Evolutionary conservation across 805 yeast species (phyloP).

Genomic region (Suhomyces sp.): DNA sequence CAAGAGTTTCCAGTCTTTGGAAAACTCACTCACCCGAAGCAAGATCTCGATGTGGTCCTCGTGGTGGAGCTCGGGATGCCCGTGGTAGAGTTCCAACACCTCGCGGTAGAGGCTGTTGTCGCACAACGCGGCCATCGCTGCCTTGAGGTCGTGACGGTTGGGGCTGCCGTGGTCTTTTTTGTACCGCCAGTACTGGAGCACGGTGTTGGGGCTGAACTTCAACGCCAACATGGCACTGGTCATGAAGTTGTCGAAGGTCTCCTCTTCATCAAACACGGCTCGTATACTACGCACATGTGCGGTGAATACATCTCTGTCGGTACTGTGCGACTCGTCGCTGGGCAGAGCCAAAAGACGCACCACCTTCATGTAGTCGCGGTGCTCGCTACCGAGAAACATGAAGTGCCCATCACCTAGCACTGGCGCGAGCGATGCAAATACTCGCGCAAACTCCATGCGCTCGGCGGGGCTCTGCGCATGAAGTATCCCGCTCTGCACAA

Average conservation of each 20-base stretch:
- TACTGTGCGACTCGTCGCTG: background rate
- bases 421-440: constrained; percentile 16
- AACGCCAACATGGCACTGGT: constrained; percentile 15
- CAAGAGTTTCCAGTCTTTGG: constrained; percentile 51
- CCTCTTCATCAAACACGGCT: background rate
- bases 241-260: constrained; percentile 13
- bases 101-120: constrained; percentile 17
- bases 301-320: background rate
- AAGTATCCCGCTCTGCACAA: constrained; percentile 17
- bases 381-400: constrained; percentile 13
- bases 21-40: constrained; percentile 43
- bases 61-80: constrained; percentile 39
- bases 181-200: constrained; percentile 20
- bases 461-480: constrained; percentile 11
- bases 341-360: constrained; percentile 16
- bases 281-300: background rate
- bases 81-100: constrained; percentile 30
- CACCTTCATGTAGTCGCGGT: constrained; percentile 16
- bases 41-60: constrained; percentile 49
- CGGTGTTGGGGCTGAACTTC: constrained; percentile 13
- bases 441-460: constrained; percentile 10
- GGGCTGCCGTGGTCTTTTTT: constrained; percentile 11
- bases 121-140: constrained; percentile 29
- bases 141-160: constrained; percentile 23
- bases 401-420: constrained; percentile 20